Conservation (phyloP, 2,329 filamentous ascomycete genomes). For the Phoma sp. region DNA sequence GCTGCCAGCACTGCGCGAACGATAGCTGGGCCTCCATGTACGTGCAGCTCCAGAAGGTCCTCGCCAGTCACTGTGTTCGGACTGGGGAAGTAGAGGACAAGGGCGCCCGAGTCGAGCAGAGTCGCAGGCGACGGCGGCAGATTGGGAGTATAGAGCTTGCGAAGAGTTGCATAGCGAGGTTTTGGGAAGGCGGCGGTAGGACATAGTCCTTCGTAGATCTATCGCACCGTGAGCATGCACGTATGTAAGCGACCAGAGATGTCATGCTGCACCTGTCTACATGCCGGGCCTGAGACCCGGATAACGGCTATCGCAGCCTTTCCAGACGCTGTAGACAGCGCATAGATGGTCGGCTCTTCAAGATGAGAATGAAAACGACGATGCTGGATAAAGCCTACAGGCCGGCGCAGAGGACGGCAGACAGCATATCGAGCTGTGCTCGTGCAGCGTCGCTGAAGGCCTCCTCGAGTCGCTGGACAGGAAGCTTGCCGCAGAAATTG, state of each 20-base stretch:
- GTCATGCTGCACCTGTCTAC: conserved; percentile 62
- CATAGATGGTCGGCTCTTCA: conserved; percentile 76
- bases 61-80: conserved; percentile 90
- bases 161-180: conserved; percentile 71
- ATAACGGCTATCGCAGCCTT: conserved; percentile 90
- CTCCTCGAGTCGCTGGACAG: neutral
- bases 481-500: neutral
- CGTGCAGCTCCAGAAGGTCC: conserved; percentile 88
- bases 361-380: conserved; percentile 23
- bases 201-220: conserved; percentile 71
- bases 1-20: conserved; percentile 84
- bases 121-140: conserved; percentile 48
- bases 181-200: conserved; percentile 61
- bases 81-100: conserved; percentile 81
- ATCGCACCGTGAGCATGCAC: conserved; percentile 15
- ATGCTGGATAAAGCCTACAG: conserved; percentile 21
- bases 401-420: conserved; percentile 9
- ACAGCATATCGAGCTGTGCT: neutral
- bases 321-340: conserved; percentile 84
- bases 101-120: conserved; percentile 75
- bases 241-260: neutral
- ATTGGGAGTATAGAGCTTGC: conserved; percentile 71
- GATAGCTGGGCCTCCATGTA: conserved; percentile 91
- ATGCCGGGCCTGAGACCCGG: conserved; percentile 81
- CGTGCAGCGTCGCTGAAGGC: neutral